Evolutionary conservation across 2,329 filamentous ascomycete species (phyloP), one percentile per base, ranked within the genome.

Genomic region (Colletotrichum endophyticum): DNA sequence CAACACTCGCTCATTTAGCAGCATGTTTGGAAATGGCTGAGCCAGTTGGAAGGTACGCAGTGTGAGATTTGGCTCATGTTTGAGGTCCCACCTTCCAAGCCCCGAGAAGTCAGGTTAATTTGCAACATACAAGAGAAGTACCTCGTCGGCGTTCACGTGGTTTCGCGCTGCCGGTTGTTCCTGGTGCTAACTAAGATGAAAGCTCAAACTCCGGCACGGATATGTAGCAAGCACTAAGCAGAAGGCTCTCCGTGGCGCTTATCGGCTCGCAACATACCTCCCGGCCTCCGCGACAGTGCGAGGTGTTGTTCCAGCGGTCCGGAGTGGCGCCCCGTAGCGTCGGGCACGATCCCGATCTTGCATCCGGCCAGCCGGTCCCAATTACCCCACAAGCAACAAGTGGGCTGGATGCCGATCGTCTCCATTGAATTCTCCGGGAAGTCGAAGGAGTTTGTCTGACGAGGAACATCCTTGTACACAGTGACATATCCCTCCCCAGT

Each of bases 301-400:
- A 61, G 69, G 61, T 63, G 44, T 64, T 30, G 44, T 49, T 16
- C 13, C 2, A 22, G 30, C 16, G 44, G 22, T 28, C 70, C 70
- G 70, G 70, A 62, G 66, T 61, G n/a, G 19, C 39, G 12, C 32
- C 44, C 70, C 62, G 70, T 72, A 72, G 70, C 70, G 70, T 27
- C 62, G 70, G 70, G 30, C 27, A n/a, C 62, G 8, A 25, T 67
- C 49, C 70, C 70, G 70, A 57, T 53, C 61, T 59, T 66, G 61
- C 61, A 72, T 66, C 22, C 19, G 49, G n/a, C 15, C 49, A 34
- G 8, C 19, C 22, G 16, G 34, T 59, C 61, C 30, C 25, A 19
- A 66, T 27, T 34, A 49, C 56, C 68, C 56, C 34, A 36, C 66
- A 27, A 27, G n/a, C 44, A 57, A 5, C 19, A 57, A 12, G 56